phyloP scores from a whole-genome alignment of 2,329 filamentous ascomycete species.

The Pseudogymnoascus sp. region DNA sequence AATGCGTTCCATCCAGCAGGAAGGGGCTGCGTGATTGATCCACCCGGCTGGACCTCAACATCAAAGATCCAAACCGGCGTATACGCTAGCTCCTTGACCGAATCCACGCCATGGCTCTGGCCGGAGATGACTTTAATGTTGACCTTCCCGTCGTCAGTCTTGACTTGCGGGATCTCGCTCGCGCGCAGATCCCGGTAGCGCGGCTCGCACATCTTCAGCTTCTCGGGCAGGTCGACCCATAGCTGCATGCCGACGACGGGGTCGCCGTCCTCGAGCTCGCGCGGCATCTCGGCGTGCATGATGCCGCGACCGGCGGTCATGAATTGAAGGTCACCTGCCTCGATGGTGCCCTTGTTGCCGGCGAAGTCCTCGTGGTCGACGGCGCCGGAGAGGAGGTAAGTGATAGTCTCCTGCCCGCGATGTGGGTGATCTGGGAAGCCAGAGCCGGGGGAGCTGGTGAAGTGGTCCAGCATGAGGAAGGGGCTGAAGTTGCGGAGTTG shows the following conservation, averaged over 20 bases:
- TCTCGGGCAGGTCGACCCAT: constrained; percentile 83
- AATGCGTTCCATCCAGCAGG: constrained; percentile 86
- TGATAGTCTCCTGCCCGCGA: constrained; percentile 72
- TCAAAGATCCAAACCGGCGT: constrained; percentile 97
- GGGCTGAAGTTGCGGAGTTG: constrained; percentile 80
- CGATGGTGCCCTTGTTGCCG: constrained; percentile 75
- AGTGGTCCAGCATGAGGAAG: constrained; percentile 96
- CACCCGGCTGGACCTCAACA: constrained; percentile 71
- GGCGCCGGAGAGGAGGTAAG: constrained; percentile 77
- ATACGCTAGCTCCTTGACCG: constrained; percentile 83
- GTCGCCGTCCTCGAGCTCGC: constrained; percentile 65
- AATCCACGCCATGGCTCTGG: constrained; percentile 75
- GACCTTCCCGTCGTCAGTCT: constrained; percentile 65
- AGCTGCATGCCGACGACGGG: constrained; percentile 85
- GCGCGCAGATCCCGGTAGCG: constrained; percentile 81
- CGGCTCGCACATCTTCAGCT: constrained; percentile 82
- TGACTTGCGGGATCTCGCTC: constrained; percentile 69
- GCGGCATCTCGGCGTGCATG: constrained; percentile 93
- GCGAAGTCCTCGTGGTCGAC: constrained; percentile 92
- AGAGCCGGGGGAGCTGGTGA: constrained; percentile 69
- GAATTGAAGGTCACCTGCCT: constrained; percentile 87
- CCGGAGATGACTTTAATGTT: constrained; percentile 87
- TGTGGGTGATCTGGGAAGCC: constrained; percentile 87
- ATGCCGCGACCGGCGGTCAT: constrained; percentile 93
- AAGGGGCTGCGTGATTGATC: constrained; percentile 65